phyloP scores from a whole-genome alignment of 2,329 filamentous ascomycete species.

The Epichloe gansuensis region DNA sequence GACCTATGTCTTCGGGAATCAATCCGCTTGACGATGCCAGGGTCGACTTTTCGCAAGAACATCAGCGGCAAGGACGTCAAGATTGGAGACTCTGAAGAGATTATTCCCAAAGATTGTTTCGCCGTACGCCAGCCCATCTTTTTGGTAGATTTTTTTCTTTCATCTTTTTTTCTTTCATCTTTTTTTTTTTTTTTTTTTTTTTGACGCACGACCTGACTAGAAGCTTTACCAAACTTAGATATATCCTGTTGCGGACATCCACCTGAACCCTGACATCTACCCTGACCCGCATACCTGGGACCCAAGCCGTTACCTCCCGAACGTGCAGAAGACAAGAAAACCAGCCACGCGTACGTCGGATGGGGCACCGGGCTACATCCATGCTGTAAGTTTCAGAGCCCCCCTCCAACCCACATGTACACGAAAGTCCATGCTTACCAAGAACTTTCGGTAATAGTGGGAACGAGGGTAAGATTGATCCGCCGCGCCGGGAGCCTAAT shows the following conservation, averaged over 20 bases:
- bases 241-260: conserved; percentile 34
- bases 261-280: conserved; percentile 37
- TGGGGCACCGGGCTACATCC: conserved; percentile 26
- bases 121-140: conserved; percentile 15
- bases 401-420: background rate
- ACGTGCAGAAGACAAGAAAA: conserved; percentile 31
- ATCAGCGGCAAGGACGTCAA: conserved; percentile 30
- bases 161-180: too few relatives aligned
- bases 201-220: background rate
- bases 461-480: conserved; percentile 5
- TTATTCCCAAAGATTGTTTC: conserved; percentile 36
- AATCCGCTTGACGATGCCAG: conserved; percentile 37
- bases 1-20: conserved; percentile 40
- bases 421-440: background rate
- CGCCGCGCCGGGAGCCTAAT: too few relatives aligned
- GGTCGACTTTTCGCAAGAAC: conserved; percentile 40
- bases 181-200: too few relatives aligned
- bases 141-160: background rate
- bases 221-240: conserved; percentile 12
- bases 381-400: conserved; percentile 16
- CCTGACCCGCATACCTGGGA: conserved; percentile 35
- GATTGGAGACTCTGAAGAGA: conserved; percentile 31
- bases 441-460: background rate
- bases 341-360: conserved; percentile 18
- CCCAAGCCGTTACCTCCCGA: conserved; percentile 34